Evolutionary conservation across 208 protist genomes (phyloP).

Genomic region (Wallacemonas sp.): DNA sequence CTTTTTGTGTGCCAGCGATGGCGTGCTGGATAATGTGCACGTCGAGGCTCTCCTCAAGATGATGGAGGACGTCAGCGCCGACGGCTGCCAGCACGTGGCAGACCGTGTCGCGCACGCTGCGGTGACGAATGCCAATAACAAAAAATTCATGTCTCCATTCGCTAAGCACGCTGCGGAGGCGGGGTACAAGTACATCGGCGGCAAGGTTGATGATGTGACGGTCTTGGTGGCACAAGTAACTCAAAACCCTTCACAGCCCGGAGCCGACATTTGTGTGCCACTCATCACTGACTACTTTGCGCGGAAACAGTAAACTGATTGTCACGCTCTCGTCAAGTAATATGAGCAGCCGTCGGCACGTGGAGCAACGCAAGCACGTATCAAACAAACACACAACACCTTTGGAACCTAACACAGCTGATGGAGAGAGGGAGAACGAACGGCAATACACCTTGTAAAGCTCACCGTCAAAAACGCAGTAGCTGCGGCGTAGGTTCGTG

Average conservation of each 20-base stretch:
- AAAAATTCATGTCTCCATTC: slow-evolving; percentile 75
- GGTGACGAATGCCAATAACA: slow-evolving; percentile 51
- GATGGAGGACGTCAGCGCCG: slow-evolving; percentile 37
- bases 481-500: too few relatives aligned
- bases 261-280: slow-evolving; percentile 32
- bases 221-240: slow-evolving; percentile 80
- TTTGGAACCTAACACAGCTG: too few relatives aligned
- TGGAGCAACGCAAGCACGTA: background rate
- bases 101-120: slow-evolving; percentile 58
- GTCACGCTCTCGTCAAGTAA: too few relatives aligned
- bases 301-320: slow-evolving; percentile 3
- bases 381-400: too few relatives aligned
- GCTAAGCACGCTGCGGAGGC: slow-evolving; percentile 56
- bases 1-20: slow-evolving; percentile 80
- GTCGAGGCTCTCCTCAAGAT: slow-evolving; percentile 54
- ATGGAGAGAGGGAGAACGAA: too few relatives aligned
- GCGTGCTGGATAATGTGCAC: slow-evolving; percentile 86
- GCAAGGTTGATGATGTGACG: slow-evolving; percentile 89
- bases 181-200: slow-evolving; percentile 73
- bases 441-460: too few relatives aligned
- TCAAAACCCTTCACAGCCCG: slow-evolving; percentile 10
- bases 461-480: too few relatives aligned
- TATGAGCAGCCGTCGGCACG: background rate
- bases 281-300: slow-evolving; percentile 50
- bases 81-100: slow-evolving; percentile 65